These are phyloP conservation scores for Aspergillus haitiensis DNA, from an alignment of 495 filamentous ascomycete species.

Conservation along the genomic window DNA sequence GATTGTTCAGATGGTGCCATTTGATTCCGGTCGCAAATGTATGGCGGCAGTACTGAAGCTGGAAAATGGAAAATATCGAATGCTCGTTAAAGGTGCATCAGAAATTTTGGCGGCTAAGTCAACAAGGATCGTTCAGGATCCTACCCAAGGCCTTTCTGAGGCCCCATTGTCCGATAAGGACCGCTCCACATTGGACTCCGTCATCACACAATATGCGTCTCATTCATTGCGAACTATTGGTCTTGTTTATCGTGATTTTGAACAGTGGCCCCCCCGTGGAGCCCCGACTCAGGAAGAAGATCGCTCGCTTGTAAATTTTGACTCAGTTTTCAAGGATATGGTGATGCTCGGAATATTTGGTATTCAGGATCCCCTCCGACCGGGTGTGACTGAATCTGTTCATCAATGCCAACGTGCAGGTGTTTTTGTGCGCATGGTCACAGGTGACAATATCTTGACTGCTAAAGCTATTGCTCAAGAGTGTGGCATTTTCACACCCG, in stretches of 20 bases:
- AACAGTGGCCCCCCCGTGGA: conserved; percentile 79
- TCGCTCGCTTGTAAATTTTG: conserved; percentile 69
- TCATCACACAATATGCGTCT: conserved; percentile 76
- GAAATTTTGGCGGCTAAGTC: conserved; percentile 79
- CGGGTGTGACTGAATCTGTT: conserved; percentile 77
- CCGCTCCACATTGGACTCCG: conserved; percentile 56
- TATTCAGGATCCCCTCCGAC: conserved; percentile 83
- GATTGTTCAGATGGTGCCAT: conserved; percentile 74
- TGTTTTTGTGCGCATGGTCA: conserved; percentile 88
- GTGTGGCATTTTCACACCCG: conserved; percentile 76
- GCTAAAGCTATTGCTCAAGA: conserved; percentile 83
- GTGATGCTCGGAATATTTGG: conserved; percentile 75
- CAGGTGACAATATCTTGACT: conserved; percentile 81
- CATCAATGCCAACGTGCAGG: conserved; percentile 71
- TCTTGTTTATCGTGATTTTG: conserved; percentile 83
- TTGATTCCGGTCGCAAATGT: conserved; percentile 84
- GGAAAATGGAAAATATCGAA: conserved; percentile 63
- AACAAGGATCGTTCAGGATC: conserved; percentile 68
- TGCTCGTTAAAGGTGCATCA: conserved; percentile 86
- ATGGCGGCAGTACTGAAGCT: conserved; percentile 80
- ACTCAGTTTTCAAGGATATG: conserved; percentile 78
- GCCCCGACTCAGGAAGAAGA: conserved; percentile 67
- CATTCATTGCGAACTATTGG: conserved; percentile 86
- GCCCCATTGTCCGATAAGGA: conserved; percentile 58
- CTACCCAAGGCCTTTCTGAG: conserved; percentile 58